Conservation (phyloP, 2,329 filamentous ascomycete genomes). For the Fusarium euwallaceae region DNA sequence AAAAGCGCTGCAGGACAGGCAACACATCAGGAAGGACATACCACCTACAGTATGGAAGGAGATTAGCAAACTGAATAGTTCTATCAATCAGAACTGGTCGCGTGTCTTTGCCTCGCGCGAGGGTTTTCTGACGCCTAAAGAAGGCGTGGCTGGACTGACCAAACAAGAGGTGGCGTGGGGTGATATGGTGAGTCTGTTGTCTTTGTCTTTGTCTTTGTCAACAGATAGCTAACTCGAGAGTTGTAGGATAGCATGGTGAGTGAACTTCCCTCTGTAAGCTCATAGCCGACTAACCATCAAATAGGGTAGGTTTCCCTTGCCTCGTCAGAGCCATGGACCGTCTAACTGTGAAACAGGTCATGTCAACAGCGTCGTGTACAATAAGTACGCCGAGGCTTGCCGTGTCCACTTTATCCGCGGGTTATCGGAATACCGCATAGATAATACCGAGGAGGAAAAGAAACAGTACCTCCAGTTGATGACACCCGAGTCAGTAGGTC, state of each 20-base stretch:
- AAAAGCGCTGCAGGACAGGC: slow-evolving; percentile 8
- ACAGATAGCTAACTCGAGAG: not conserved
- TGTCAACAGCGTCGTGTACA: slow-evolving; percentile 89
- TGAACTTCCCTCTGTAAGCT: slow-evolving; percentile 14
- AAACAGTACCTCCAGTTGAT: slow-evolving; percentile 60
- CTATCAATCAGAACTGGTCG: slow-evolving; percentile 69
- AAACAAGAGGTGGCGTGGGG: slow-evolving; percentile 82
- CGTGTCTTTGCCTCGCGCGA: slow-evolving; percentile 79
- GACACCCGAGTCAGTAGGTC: slow-evolving; percentile 73
- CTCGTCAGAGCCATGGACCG: not conserved
- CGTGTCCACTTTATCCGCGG: slow-evolving; percentile 78
- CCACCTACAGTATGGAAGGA: slow-evolving; percentile 18
- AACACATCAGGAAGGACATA: slow-evolving; percentile 5
- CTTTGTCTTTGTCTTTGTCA: slow-evolving; percentile 25
- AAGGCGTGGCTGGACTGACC: slow-evolving; percentile 70
- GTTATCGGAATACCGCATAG: slow-evolving; percentile 59
- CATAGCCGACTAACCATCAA: not conserved
- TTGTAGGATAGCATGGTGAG: slow-evolving; percentile 67
- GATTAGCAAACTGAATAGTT: not conserved
- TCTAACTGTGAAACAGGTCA: slow-evolving; percentile 60
- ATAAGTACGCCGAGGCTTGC: slow-evolving; percentile 84
- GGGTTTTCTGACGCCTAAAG: slow-evolving; percentile 74
- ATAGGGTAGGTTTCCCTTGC: slow-evolving; percentile 14
- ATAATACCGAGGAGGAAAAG: slow-evolving; percentile 46
- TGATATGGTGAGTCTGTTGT: slow-evolving; percentile 76